phyloP scores from a whole-genome alignment of 2,329 filamentous ascomycete genomes.

The Monilinia polystroma region DNA sequence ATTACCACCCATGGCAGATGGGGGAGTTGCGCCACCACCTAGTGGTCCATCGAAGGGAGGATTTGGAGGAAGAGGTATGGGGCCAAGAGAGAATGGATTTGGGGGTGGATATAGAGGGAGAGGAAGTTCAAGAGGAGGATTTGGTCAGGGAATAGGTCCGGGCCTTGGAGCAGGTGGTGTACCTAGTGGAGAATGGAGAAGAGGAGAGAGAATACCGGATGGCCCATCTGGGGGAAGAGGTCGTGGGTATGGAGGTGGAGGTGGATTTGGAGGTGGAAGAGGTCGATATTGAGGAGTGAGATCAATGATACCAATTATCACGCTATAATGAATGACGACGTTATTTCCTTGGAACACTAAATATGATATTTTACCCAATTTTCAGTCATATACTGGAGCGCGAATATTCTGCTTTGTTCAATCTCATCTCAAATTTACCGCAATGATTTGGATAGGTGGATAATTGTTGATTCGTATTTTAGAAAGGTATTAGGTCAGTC shows the following conservation, averaged over 20 bases:
- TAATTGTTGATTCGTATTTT: neutral
- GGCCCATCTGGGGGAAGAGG: conserved; percentile 45
- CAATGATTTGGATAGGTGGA: neutral
- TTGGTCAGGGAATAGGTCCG: conserved; percentile 45
- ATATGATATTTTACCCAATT: neutral
- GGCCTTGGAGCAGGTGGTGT: conserved; percentile 38
- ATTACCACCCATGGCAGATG: conserved; percentile 71
- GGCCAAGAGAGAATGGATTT: conserved; percentile 42
- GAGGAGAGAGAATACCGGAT: conserved; percentile 62
- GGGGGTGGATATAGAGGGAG: conserved; percentile 40
- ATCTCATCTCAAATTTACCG: neutral
- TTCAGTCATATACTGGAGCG: neutral
- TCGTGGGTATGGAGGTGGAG: conserved; percentile 50
- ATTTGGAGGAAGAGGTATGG: conserved; percentile 42
- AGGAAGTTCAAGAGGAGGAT: conserved; percentile 43
- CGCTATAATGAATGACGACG: neutral
- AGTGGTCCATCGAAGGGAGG: conserved; percentile 44
- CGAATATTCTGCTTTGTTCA: neutral
- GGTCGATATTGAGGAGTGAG: conserved; percentile 38
- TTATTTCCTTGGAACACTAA: conserved; percentile 4
- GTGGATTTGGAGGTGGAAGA: conserved; percentile 48
- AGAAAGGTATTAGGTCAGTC: neutral
- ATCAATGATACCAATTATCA: conserved; percentile 29
- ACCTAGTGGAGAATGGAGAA: conserved; percentile 62
- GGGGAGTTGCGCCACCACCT: conserved; percentile 66